Evolutionary conservation across 495 filamentous ascomycete genomes (phyloP), one percentile per base, ranked within the genome.

Genomic region (Aspergillus egyptiacus): DNA sequence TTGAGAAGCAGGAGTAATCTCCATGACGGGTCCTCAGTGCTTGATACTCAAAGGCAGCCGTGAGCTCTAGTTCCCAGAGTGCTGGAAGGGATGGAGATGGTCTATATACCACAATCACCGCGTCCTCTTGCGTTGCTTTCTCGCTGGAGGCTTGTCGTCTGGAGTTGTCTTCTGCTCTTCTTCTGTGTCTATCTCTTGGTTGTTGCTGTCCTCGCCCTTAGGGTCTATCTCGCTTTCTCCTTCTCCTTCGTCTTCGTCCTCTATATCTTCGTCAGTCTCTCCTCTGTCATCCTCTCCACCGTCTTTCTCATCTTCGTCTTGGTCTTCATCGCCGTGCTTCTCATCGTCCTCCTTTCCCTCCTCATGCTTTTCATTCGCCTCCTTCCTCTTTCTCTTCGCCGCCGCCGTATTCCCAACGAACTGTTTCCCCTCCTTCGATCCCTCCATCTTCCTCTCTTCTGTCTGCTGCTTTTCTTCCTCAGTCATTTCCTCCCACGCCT

Each of bases 401-500:
- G 50, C 55, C 18, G 15, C 42, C 3, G 72, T 72, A 60, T 75
- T 74, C 13, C 58, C 56, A 15, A 75, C 70, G 57, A 64, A 67
- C 52, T 74, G 71, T 53, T 65, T 70, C n/a, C 71, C 72, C 37
- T 68, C 53, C 46, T 63, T 66, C n/a, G 57, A 65, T 11, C 54
- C 70, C 22, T 67, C 48, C 23, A 57, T 22, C 55, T 75, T 75
- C 61, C 72, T 74, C 43, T 67, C 33, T 2, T 75, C 71, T 1
- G 72, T 73, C 31, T 64, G 55, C 49, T 69, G 47, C 43, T 73
- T 75, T 54, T 77, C 68, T 5, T 57, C 41, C 18, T 73, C 72
- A 42, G 40, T 64, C 70, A 77, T 66, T 18, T 68, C 31, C 55
- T 75, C 71, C 73, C 70, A 75, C 20, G 71, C 73, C 47, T 72